Evolutionary conservation across 331 rosid genomes (phyloP).

Genomic region (Stylosanthes scabra): DNA sequence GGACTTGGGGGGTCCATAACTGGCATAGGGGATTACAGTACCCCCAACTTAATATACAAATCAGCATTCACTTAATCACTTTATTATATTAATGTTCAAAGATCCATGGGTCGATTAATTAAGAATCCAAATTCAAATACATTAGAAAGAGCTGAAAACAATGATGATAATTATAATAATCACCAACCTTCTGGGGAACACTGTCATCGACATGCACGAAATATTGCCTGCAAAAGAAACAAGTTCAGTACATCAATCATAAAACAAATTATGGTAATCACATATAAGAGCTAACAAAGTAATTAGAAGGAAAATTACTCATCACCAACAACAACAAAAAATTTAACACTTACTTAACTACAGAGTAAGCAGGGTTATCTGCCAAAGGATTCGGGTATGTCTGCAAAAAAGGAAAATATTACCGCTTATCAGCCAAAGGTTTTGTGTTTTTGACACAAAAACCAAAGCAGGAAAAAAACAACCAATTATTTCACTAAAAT

Average conservation of each 20-base stretch:
- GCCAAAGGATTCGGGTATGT: constrained; percentile 74
- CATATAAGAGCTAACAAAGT: not conserved
- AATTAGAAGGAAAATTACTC: not conserved
- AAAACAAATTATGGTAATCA: too few relatives aligned
- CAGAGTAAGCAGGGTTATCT: constrained; percentile 94
- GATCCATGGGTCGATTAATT: not conserved
- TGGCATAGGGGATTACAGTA: constrained; percentile 33
- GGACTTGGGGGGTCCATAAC: constrained; percentile 24
- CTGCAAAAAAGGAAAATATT: constrained; percentile 43
- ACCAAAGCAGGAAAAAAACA: too few relatives aligned
- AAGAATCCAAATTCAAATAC: not conserved
- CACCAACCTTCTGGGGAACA: constrained; percentile 75
- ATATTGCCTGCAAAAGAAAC: constrained; percentile 72
- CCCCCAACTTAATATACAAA: constrained; percentile 22
- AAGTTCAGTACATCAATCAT: constrained; percentile 31
- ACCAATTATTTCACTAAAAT: constrained; percentile 8
- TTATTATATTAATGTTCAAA: constrained; percentile 21
- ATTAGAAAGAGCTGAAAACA: not conserved
- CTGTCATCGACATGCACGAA: constrained; percentile 89
- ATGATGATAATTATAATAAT: too few relatives aligned
- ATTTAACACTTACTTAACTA: constrained; percentile 69
- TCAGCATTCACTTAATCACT: constrained; percentile 13
- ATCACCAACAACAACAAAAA: constrained; percentile 12
- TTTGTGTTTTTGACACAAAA: not conserved
- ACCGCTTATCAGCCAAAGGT: not conserved